Conservation (phyloP, 768 basidiomycete genomes). For the Terana coerulea region DNA sequence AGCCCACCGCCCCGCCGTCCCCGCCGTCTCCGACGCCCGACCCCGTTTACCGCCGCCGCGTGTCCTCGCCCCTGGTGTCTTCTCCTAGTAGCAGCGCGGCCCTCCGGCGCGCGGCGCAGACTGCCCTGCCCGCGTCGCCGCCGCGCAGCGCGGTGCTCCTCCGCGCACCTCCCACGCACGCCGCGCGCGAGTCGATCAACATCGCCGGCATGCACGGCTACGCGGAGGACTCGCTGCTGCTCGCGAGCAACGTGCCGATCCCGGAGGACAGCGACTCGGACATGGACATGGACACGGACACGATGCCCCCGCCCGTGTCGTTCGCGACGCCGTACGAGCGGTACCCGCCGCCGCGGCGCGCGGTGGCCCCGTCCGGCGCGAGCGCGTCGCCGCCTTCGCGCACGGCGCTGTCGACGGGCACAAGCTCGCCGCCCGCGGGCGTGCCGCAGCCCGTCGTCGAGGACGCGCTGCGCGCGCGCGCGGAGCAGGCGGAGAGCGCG, state of each 20-base stretch:
- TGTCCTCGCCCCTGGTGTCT: constrained; percentile 21
- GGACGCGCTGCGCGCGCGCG: constrained; percentile 81
- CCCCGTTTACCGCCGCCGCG: constrained; percentile 20
- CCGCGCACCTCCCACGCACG: constrained; percentile 10
- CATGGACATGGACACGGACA: constrained; percentile 37
- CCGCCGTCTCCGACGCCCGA: constrained; percentile 25
- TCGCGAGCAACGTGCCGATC: constrained; percentile 71
- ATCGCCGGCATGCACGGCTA: constrained; percentile 12
- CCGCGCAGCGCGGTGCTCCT: constrained; percentile 17
- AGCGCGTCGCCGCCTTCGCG: constrained; percentile 41
- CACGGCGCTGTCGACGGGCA: constrained; percentile 57
- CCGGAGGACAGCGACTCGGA: constrained; percentile 74
- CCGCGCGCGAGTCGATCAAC: constrained; percentile 12
- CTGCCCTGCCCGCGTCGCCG: constrained; percentile 31
- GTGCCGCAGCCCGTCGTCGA: constrained; percentile 59
- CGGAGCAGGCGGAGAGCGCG: constrained; percentile 91
- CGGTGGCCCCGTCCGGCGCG: constrained; percentile 16
- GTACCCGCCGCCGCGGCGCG: constrained; percentile 34
- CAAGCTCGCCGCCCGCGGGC: constrained; percentile 32
- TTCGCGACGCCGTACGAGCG: constrained; percentile 66
- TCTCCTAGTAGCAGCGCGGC: constrained; percentile 25
- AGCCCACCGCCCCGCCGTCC: constrained; percentile 13
- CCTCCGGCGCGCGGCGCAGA: constrained; percentile 29
- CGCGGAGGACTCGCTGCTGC: constrained; percentile 60
- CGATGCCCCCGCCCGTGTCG: constrained; percentile 64